Conservation (phyloP, 495 filamentous ascomycete genomes). For the Echria macrotheca region DNA sequence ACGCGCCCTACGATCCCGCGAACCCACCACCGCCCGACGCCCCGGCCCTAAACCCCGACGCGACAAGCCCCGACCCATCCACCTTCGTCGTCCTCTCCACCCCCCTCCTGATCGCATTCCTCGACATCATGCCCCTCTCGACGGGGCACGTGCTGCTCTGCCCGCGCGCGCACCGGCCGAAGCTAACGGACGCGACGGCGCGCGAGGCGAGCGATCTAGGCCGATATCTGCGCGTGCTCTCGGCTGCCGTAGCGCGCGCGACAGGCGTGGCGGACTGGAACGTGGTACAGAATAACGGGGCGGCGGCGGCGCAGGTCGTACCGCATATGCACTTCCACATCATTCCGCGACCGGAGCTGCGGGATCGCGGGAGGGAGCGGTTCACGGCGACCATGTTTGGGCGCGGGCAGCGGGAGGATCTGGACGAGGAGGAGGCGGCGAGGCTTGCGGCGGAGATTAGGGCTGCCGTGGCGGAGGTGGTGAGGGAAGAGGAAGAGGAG, state of each 20-base stretch:
- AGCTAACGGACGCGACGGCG: constrained; percentile 58
- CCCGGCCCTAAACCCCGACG: constrained; percentile 27
- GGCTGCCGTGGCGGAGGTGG: constrained; percentile 48
- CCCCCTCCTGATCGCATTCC: constrained; percentile 67
- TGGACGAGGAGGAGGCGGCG: constrained; percentile 80
- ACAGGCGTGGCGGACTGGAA: constrained; percentile 76
- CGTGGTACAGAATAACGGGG: constrained; percentile 91
- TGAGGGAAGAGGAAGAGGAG: constrained; percentile 46
- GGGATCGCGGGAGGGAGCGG: constrained; percentile 41
- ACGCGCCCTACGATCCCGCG: constrained; percentile 40
- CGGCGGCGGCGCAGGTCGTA: constrained; percentile 81
- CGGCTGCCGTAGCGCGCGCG: constrained; percentile 59
- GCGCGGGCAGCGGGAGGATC: constrained; percentile 68
- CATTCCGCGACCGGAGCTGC: constrained; percentile 63
- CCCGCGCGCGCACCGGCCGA: constrained; percentile 64
- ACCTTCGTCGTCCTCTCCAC: constrained; percentile 72
- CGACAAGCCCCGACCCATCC: constrained; percentile 32
- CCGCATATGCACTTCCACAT: constrained; percentile 91
- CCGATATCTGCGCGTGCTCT: constrained; percentile 67
- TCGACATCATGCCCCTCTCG: constrained; percentile 84
- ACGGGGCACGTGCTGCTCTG: constrained; percentile 73
- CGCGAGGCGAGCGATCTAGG: constrained; percentile 57
- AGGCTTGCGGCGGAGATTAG: constrained; percentile 59
- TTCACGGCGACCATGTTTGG: constrained; percentile 75
- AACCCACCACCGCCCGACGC: constrained; percentile 28